Conservation (phyloP, 352 stramenopile species). For the Globisporangium nagaii region DNA sequence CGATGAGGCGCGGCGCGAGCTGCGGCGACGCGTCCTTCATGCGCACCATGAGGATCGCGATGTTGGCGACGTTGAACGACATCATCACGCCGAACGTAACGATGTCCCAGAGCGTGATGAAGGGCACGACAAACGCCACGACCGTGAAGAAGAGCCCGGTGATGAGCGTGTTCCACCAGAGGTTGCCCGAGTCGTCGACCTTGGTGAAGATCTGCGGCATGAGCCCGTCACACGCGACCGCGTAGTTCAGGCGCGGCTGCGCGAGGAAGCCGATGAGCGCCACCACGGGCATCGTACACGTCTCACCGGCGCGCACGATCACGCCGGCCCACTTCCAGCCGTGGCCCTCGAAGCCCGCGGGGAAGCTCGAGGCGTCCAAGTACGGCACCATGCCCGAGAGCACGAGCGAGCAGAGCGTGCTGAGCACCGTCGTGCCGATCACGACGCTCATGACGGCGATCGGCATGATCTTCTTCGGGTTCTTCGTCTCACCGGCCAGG, state of each 20-base stretch:
- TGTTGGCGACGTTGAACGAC: slow-evolving; percentile 83
- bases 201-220: slow-evolving; percentile 90
- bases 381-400: slow-evolving; percentile 78
- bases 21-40: slow-evolving; percentile 44
- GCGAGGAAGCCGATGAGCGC: slow-evolving; percentile 93
- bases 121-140: slow-evolving; percentile 71
- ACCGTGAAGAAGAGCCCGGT: slow-evolving; percentile 61
- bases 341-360: slow-evolving; percentile 39
- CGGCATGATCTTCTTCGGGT: slow-evolving; percentile 76
- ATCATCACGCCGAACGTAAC: slow-evolving; percentile 84
- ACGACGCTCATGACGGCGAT: slow-evolving; percentile 77
- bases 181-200: slow-evolving; percentile 69
- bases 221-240: slow-evolving; percentile 91
- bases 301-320: slow-evolving; percentile 54
- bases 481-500: slow-evolving; percentile 74
- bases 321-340: slow-evolving; percentile 36
- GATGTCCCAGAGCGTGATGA: slow-evolving; percentile 78
- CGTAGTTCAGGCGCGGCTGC: slow-evolving; percentile 91
- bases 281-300: slow-evolving; percentile 91
- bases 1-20: slow-evolving; percentile 27
- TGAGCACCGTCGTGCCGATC: slow-evolving; percentile 56
- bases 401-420: slow-evolving; percentile 74
- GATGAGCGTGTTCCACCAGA: slow-evolving; percentile 78
- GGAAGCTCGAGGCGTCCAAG: slow-evolving; percentile 37
- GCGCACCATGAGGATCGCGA: slow-evolving; percentile 56